phyloP scores from a whole-genome alignment of 768 basidiomycete species.

The Strobilomyces dryophilus region DNA sequence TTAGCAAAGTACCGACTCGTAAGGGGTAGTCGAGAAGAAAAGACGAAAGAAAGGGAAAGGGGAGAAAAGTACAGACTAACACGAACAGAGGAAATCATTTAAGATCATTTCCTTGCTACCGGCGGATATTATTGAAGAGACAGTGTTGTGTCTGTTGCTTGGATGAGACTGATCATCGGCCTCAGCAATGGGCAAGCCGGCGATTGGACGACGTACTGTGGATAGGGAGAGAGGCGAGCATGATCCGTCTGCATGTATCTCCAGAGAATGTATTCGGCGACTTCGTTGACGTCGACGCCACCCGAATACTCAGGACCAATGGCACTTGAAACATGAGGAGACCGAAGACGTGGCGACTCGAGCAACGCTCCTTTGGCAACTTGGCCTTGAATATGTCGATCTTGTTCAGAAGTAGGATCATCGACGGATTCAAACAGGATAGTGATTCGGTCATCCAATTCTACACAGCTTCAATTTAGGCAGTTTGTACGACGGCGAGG shows the following conservation, averaged over 20 bases:
- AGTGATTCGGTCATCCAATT: constrained; percentile 63
- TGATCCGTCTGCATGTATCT: constrained; percentile 90
- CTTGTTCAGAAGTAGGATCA: constrained; percentile 69
- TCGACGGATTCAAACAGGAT: constrained; percentile 47
- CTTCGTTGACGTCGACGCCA: constrained; percentile 83
- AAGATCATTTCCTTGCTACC: too few relatives aligned
- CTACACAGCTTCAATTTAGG: constrained; percentile 27
- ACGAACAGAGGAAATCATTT: too few relatives aligned
- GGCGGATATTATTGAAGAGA: too few relatives aligned
- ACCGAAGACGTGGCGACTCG: fast-evolving
- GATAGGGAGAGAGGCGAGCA: constrained; percentile 81
- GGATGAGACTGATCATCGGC: constrained; percentile 54
- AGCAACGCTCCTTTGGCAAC: constrained; percentile 43
- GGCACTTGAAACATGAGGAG: constrained; percentile 45
- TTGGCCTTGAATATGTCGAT: constrained; percentile 77
- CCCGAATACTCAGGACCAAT: constrained; percentile 54
- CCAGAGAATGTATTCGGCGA: constrained; percentile 47
- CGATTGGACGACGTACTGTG: constrained; percentile 61
- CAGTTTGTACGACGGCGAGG: not conserved
- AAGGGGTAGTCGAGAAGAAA: too few relatives aligned
- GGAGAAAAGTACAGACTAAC: constrained; percentile 22
- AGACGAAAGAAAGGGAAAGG: not conserved
- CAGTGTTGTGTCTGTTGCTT: constrained; percentile 85
- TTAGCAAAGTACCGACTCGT: too few relatives aligned
- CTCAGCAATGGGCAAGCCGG: not conserved